These are phyloP conservation scores for Pigoraptor vietnamica DNA, from an alignment of 78 protist species.

Conservation along the genomic window DNA sequence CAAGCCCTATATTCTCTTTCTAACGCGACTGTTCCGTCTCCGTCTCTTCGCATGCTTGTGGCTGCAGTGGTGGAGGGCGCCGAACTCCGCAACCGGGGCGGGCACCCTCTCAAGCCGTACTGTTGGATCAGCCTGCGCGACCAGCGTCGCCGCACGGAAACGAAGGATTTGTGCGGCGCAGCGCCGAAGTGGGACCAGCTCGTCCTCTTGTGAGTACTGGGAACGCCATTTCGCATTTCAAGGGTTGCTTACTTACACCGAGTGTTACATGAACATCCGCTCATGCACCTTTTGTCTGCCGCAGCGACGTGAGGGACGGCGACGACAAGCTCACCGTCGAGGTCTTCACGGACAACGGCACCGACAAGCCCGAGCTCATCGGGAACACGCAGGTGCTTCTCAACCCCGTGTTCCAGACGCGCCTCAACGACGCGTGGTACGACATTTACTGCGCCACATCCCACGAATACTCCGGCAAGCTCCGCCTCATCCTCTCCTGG, in stretches of 20 bases:
- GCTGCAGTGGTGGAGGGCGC: not conserved
- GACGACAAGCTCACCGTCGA: not conserved
- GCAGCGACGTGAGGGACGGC: not conserved
- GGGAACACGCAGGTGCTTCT: not conserved
- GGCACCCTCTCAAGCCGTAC: not conserved
- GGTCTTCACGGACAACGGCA: not conserved
- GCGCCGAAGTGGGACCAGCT: not conserved
- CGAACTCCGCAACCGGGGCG: not conserved
- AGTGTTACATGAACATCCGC: too few relatives aligned
- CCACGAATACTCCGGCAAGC: not conserved
- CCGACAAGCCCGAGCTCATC: not conserved
- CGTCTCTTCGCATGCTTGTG: not conserved
- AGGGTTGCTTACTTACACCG: too few relatives aligned
- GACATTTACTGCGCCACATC: not conserved
- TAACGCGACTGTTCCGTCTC: not conserved
- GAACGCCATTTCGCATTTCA: too few relatives aligned
- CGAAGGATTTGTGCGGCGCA: not conserved
- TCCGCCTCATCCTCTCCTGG: not conserved
- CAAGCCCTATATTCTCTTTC: too few relatives aligned
- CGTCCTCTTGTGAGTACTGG: not conserved
- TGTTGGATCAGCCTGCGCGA: not conserved
- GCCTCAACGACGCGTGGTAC: not conserved
- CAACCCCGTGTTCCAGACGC: not conserved
- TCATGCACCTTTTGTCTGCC: not conserved
- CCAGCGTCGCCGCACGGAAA: not conserved